phyloP scores from a whole-genome alignment of 208 protist species.

The Trypanosoma melophagium region DNA sequence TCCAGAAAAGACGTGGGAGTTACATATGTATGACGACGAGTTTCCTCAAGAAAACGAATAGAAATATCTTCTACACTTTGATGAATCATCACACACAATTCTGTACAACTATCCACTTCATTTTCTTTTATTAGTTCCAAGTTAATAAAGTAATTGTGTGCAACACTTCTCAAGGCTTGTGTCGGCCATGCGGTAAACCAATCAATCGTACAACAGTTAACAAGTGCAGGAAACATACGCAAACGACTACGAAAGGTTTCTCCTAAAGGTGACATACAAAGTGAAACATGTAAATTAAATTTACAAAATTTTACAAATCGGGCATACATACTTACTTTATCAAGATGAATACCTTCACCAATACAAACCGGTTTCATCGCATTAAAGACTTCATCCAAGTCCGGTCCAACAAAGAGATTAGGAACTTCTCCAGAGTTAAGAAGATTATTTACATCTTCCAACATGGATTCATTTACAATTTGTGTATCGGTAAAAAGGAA shows the following conservation, averaged over 20 bases:
- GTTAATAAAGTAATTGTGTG: conserved; percentile 80
- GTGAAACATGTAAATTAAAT: conserved; percentile 94
- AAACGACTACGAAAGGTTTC: conserved; percentile 95
- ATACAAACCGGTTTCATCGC: conserved; percentile 94
- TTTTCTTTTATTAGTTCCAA: conserved; percentile 32
- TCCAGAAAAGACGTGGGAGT: conserved; percentile 99
- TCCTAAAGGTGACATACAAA: conserved; percentile 97
- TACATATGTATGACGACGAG: conserved; percentile 96
- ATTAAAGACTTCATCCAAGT: conserved; percentile 93
- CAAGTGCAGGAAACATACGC: conserved; percentile 97
- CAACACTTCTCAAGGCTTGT: conserved; percentile 94
- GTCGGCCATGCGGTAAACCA: conserved; percentile 98
- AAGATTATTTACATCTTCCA: conserved; percentile 99
- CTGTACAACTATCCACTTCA: conserved; percentile 69
- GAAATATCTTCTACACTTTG: conserved; percentile 91
- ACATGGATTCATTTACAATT: conserved; percentile 96
- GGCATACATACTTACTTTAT: conserved; percentile 94
- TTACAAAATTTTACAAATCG: conserved; percentile 93
- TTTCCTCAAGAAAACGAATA: conserved; percentile 86
- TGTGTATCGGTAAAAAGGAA: conserved; percentile 98
- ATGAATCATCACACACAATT: conserved; percentile 95
- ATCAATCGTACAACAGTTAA: conserved; percentile 99
- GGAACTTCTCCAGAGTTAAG: conserved; percentile 98
- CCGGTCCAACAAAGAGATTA: conserved; percentile 94
- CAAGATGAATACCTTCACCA: conserved; percentile 85